Evolutionary conservation across 306 rosid species (phyloP).

Genomic region (Vicia faba): DNA sequence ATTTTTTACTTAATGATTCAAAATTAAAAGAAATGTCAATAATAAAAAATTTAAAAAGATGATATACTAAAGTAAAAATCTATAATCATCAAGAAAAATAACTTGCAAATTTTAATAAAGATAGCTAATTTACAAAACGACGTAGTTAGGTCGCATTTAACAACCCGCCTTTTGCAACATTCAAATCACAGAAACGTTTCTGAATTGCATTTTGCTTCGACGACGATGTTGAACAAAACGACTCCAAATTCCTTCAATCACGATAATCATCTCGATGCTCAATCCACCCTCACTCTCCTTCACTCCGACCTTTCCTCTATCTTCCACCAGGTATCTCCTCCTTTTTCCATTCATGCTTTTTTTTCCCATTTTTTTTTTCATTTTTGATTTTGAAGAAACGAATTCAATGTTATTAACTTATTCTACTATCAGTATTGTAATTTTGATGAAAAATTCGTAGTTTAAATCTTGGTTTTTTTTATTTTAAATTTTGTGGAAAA

Average conservation of each 20-base stretch:
- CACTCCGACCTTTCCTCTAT: conserved; percentile 68
- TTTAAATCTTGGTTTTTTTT: not conserved
- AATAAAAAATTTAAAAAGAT: too few species aligned
- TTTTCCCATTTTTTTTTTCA: not conserved
- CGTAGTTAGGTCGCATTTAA: not conserved
- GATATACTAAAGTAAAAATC: too few species aligned
- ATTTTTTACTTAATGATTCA: too few species aligned
- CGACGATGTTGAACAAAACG: conserved; percentile 20
- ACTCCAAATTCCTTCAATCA: not conserved
- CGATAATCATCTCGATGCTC: not conserved
- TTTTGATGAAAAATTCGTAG: not conserved
- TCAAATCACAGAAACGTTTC: conserved; percentile 32
- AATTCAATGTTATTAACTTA: not conserved
- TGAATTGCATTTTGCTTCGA: not conserved
- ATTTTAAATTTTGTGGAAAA: too few species aligned
- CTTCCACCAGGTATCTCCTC: conserved; percentile 53
- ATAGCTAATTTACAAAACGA: conserved; percentile 1
- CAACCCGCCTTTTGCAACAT: conserved; percentile 36
- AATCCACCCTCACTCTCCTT: conserved; percentile 46
- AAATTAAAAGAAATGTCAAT: too few species aligned
- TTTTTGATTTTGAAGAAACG: not conserved
- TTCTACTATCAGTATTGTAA: not conserved
- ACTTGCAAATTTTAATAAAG: too few species aligned
- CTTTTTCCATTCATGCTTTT: not conserved
- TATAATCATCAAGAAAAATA: not conserved